Evolutionary conservation across 2,329 filamentous ascomycete species (phyloP).

Genomic region (Xylaria sp.): DNA sequence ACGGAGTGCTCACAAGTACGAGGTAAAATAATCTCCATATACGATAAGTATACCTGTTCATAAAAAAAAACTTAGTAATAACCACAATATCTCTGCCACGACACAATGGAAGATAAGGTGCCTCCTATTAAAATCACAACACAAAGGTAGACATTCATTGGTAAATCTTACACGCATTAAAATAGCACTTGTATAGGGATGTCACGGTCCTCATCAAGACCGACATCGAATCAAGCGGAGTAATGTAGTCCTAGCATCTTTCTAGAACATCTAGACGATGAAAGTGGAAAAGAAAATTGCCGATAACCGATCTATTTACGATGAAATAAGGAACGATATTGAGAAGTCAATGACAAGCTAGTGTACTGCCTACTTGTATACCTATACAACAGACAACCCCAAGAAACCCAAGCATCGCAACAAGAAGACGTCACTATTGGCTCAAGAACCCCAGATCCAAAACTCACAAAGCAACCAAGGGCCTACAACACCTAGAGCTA

Average conservation of each 20-base stretch:
- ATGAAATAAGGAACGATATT: too few relatives aligned
- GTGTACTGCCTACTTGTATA: too few relatives aligned
- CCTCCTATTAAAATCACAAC: background rate
- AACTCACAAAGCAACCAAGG: background rate
- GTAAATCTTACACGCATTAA: background rate
- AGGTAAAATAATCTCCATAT: too few relatives aligned
- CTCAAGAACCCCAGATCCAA: background rate
- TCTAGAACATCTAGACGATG: too few relatives aligned
- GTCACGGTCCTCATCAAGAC: background rate
- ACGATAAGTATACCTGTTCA: too few relatives aligned
- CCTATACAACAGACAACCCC: too few relatives aligned
- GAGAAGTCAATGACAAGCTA: too few relatives aligned
- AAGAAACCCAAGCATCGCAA: too few relatives aligned
- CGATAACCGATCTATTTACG: too few relatives aligned
- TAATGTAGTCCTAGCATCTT: background rate
- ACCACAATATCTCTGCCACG: background rate
- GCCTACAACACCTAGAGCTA: background rate
- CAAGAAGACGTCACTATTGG: too few relatives aligned
- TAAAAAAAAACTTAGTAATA: background rate
- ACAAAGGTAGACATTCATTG: background rate
- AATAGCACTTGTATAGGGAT: background rate
- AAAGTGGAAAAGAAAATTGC: too few relatives aligned
- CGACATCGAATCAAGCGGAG: background rate
- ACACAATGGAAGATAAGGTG: background rate
- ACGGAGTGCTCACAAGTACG: too few relatives aligned